A percentile compares a stretch with the other conserved stretches of the same genome.
These are phyloP conservation scores for Gyromitra esculenta DNA, from an alignment of 2,329 filamentous ascomycete species.

Conservation along the genomic window DNA sequence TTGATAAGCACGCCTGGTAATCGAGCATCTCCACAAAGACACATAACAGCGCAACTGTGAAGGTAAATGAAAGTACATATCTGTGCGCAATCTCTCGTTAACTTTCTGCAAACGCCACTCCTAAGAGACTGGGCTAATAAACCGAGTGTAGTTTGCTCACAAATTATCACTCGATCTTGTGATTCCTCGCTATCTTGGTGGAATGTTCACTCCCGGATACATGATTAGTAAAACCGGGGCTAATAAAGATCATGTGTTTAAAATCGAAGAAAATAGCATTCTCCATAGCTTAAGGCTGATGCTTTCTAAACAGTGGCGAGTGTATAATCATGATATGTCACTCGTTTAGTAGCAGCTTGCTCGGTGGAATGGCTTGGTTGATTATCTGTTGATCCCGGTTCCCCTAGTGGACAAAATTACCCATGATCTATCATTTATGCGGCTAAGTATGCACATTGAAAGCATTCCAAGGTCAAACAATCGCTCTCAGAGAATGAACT, in stretches of 20 bases:
- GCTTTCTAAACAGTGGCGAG: not conserved
- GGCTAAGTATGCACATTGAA: not conserved
- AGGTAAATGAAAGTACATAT: not conserved
- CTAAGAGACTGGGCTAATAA: not conserved
- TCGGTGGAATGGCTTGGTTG: not conserved
- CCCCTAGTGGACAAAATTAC: conserved; percentile 3
- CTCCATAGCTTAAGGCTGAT: not conserved
- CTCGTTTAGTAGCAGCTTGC: not conserved
- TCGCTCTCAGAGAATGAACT: not conserved
- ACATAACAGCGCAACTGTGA: not conserved
- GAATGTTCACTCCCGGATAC: not conserved
- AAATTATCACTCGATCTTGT: not conserved
- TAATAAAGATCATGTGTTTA: not conserved
- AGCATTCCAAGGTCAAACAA: not conserved
- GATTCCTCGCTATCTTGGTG: not conserved
- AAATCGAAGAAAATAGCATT: not conserved
- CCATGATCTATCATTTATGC: conserved; percentile 12
- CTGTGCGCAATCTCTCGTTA: not conserved
- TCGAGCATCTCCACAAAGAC: not conserved
- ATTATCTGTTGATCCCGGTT: conserved; percentile 6
- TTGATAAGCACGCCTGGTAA: too few relatives aligned
- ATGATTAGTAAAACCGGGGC: not conserved
- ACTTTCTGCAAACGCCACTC: too few relatives aligned
- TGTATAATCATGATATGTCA: not conserved
- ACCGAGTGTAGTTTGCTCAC: not conserved